Base-by-base conservation (phyloP, 257 asterid species). In the Ajuga chamaepitys region DNA sequence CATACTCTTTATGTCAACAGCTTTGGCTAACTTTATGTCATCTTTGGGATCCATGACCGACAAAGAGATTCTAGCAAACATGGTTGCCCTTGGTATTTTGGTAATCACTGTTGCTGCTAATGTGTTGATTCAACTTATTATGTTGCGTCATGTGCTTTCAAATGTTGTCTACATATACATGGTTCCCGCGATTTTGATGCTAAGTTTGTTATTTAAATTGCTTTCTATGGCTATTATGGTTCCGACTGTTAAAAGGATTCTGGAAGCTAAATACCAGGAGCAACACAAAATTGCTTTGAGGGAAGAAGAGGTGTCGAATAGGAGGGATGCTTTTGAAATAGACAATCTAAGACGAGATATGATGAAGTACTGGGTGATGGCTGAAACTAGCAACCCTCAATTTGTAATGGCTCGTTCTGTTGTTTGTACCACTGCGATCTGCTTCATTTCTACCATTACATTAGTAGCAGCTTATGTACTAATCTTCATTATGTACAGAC, bases 351-450 rank as follows among this genome's bases (percentile, higher is more conserved):
- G n/a, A n/a, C n/a, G n/a, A n/a, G n/a, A n/a, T n/a, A n/a, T n/a
- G n/a, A n/a, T n/a, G 60, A 58, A 65, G 28, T 60, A 73, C 28
- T 65, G 63, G 70, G 63, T 73, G 52, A 77, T 77, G 82, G 73
- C 69, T 1, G 70, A 62, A 44, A 67, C 75, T 14, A 57, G 79
- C 26, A 25, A 41, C 61, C 79, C 79, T 5, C 82, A 73, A 37
- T 77, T 77, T 45, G 74, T 73, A 61, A 70, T 77, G 18, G 73
- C 72, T 4, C 70, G 74, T 20, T 76, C 74, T 2, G 71, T 67
- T 3, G 32, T 35, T 8, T 67, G 61, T 18, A 41, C 64, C 10
- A 13, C 72, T 35, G 48, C 75, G 0, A 53, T 48, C 2, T 28
- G 34, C 34, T 28, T 28, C 4, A 2, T 28, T 28, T 2, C 34